Conservation (phyloP, 805 yeast genomes). For the Komagataella kurtzmanii region DNA sequence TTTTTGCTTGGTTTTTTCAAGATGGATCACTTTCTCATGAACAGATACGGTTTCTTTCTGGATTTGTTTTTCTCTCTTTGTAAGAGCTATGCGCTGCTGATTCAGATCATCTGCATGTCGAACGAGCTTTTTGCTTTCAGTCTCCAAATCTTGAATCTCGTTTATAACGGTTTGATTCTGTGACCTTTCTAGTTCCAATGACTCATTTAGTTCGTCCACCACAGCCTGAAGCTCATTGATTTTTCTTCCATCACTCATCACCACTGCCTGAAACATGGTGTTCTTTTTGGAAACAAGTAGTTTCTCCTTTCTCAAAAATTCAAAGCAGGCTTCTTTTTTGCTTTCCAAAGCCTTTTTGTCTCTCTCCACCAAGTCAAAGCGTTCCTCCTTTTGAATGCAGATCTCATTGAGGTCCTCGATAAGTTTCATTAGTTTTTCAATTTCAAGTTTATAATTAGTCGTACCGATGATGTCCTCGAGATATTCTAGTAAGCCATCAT, state of each 20-base stretch:
- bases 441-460: slow-evolving; percentile 61
- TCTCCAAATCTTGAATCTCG: slow-evolving; percentile 24
- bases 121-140: slow-evolving; percentile 22
- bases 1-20: slow-evolving; percentile 43
- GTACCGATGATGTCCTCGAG: slow-evolving; percentile 97
- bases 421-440: slow-evolving; percentile 46
- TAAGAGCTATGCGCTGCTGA: slow-evolving; percentile 25
- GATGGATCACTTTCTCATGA: slow-evolving; percentile 67
- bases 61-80: slow-evolving; percentile 23
- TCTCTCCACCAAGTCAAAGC: slow-evolving; percentile 67
- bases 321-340: slow-evolving; percentile 56
- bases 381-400: slow-evolving; percentile 67
- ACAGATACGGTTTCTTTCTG: slow-evolving; percentile 52
- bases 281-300: slow-evolving; percentile 30
- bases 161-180: not conserved
- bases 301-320: slow-evolving; percentile 54
- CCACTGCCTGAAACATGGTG: not conserved
- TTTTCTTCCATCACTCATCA: not conserved
- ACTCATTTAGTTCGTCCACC: not conserved
- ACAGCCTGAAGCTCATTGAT: not conserved
- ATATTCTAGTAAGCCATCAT: slow-evolving; percentile 89
- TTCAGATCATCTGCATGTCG: slow-evolving; percentile 27
- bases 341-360: slow-evolving; percentile 52
- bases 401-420: slow-evolving; percentile 69
- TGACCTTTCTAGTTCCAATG: not conserved